These are phyloP conservation scores for Silybum marianum DNA, from an alignment of 129 eudicot genomes.

Conservation along the genomic window DNA sequence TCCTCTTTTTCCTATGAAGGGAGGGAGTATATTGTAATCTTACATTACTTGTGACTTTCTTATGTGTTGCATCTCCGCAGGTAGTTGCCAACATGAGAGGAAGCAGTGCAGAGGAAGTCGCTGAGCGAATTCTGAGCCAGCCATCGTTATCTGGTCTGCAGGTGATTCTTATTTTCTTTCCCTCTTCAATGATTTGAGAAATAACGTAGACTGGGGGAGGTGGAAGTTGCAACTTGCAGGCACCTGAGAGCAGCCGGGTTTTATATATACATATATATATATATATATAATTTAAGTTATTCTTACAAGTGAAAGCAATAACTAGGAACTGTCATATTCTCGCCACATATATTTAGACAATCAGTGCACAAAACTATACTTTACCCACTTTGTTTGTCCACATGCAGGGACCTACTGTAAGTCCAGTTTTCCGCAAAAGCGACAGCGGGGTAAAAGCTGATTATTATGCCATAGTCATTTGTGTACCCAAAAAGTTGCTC, in stretches of 20 bases:
- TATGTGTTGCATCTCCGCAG: constrained; percentile 37
- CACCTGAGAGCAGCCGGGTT: neutral
- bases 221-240: neutral
- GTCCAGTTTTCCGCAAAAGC: constrained; percentile 82
- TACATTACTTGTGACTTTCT: constrained; percentile 13
- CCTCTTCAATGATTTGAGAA: neutral
- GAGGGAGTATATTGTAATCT: neutral
- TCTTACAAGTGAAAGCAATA: constrained; percentile 5
- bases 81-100: constrained; percentile 97
- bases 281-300: neutral
- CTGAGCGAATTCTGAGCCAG: constrained; percentile 82
- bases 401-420: constrained; percentile 86
- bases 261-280: no score
- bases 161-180: constrained; percentile 42
- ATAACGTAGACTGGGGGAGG: neutral
- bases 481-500: constrained; percentile 87
- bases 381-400: neutral
- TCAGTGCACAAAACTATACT: neutral
- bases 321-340: constrained; percentile 4
- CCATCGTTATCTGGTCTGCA: constrained; percentile 81
- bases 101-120: constrained; percentile 89
- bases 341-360: neutral
- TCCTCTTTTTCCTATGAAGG: neutral
- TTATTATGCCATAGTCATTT: constrained; percentile 87
- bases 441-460: constrained; percentile 60